Evolutionary conservation across 2,329 filamentous ascomycete genomes (phyloP), one percentile per base, ranked within the genome.

Genomic region (Colletotrichum lentis): DNA sequence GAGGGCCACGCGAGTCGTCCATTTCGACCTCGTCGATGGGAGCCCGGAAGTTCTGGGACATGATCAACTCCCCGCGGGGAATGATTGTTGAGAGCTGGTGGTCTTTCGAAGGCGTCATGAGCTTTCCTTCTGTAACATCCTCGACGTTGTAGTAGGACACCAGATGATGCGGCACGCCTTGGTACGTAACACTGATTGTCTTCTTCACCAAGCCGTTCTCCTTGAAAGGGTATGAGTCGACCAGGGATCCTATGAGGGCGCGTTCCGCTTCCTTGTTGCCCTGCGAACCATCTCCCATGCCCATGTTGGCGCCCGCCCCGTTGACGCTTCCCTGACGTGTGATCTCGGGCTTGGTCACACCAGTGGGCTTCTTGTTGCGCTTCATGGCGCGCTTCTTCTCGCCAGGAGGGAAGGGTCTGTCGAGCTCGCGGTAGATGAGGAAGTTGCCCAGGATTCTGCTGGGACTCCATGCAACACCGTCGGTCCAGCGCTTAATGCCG

Each of bases 401-500:
- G 7, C 92, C 92, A 0, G 92, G 91, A 2, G 90, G 89, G 72
- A 94, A 94, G 0, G 90, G 89, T 73, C 90, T 88, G 70, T 91
- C 87, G 50, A 96, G 85, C 77, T 97, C 92, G 37, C 93, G 89
- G 75, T 97, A 97, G 72, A 96, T 87, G 50, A 97, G 85, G 73
- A 93, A 96, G 76, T 96, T 96, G 67, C 90, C 91, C 55, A 95
- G 83, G 55, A 96, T 95, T 18, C 91, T 90, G 77, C 90, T 96
- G 0, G 94, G 94, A 73, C 92, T 96, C 94, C 94, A 97, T 7
- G 91, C 90, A 12, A 95, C 88, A 16, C 94, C 94, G 73, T 97
- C 94, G 0, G 94, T 97, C 94, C 94, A 97, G 64, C 94, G 86
- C 81, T 96, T 96, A 80, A 97, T 97, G 5, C 93, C 93, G 0